phyloP scores from a whole-genome alignment of 331 rosid species.

The Cydonia oblonga region DNA sequence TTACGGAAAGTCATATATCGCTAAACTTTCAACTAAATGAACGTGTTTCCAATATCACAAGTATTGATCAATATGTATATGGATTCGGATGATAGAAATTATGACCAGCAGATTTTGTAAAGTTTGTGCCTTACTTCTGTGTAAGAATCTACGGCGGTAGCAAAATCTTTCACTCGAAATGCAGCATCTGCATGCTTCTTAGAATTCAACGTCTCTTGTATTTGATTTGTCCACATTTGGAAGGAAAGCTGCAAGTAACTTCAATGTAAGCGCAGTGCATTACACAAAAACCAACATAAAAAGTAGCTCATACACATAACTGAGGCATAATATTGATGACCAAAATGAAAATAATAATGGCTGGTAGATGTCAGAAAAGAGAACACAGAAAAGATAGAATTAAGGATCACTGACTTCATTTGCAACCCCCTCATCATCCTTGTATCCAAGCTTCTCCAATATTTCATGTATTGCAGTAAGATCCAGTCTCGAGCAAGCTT shows the following conservation, averaged over 20 bases:
- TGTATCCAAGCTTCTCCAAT: conserved; percentile 74
- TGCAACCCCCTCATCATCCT: conserved; percentile 94
- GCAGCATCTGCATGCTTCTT: conserved; percentile 88
- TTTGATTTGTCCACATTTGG: conserved; percentile 97
- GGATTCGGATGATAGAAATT: conserved; percentile 1
- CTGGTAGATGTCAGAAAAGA: neutral
- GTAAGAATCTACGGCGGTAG: conserved; percentile 57
- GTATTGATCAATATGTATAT: conserved; percentile 1
- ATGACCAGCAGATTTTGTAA: neutral
- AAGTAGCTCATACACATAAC: neutral
- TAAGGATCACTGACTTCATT: conserved; percentile 58
- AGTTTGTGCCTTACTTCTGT: conserved; percentile 56
- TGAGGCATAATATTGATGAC: neutral
- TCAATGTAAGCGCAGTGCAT: neutral
- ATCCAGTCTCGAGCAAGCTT: conserved; percentile 87
- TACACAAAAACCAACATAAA: neutral
- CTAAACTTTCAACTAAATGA: too few relatives aligned
- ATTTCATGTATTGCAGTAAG: conserved; percentile 91
- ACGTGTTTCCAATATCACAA: neutral
- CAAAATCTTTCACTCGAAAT: conserved; percentile 67
- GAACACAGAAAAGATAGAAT: neutral
- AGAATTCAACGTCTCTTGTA: conserved; percentile 80
- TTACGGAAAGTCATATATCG: neutral
- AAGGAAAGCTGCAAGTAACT: conserved; percentile 67
- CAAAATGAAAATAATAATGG: neutral